Conservation (phyloP, 352 stramenopile species). For the Phytophthora litchii region DNA sequence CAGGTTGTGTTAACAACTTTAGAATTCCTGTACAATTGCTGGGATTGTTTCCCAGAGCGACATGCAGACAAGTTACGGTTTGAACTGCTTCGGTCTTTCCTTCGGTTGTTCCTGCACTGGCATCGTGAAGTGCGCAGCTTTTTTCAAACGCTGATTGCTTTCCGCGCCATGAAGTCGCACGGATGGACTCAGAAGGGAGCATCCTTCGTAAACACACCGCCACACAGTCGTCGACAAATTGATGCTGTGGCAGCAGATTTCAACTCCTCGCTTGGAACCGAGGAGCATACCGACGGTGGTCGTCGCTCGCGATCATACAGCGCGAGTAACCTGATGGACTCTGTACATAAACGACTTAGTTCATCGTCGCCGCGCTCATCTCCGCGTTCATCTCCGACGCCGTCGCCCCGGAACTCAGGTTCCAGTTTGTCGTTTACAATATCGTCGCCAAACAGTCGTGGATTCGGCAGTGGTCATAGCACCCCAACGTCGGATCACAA, state of each 20-base stretch:
- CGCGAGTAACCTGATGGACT: constrained; percentile 85
- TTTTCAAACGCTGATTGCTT: constrained; percentile 87
- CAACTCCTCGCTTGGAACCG: constrained; percentile 78
- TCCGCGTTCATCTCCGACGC: constrained; percentile 59
- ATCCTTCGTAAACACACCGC: constrained; percentile 88
- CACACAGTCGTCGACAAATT: constrained; percentile 85
- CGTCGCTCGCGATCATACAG: constrained; percentile 82
- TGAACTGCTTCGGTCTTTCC: constrained; percentile 80
- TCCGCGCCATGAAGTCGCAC: constrained; percentile 85
- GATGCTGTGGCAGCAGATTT: constrained; percentile 89
- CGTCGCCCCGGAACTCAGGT: constrained; percentile 54
- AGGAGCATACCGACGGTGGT: constrained; percentile 54
- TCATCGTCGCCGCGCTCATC: constrained; percentile 72
- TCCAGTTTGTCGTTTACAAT: constrained; percentile 72
- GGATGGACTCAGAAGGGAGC: constrained; percentile 86
- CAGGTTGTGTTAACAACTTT: constrained; percentile 88
- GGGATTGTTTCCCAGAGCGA: constrained; percentile 89
- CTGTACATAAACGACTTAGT: constrained; percentile 79
- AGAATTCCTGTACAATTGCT: constrained; percentile 91
- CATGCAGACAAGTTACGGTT: constrained; percentile 88
- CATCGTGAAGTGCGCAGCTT: constrained; percentile 88
- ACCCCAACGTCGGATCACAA: constrained; percentile 70
- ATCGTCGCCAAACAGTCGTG: constrained; percentile 72
- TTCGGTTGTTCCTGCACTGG: constrained; percentile 87
- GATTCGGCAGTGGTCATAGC: constrained; percentile 64